Percentiles rank a stretch among this genome's conserved stretches.
Conservation (phyloP, 306 rosid species). For the Casuarina equisetifolia region DNA sequence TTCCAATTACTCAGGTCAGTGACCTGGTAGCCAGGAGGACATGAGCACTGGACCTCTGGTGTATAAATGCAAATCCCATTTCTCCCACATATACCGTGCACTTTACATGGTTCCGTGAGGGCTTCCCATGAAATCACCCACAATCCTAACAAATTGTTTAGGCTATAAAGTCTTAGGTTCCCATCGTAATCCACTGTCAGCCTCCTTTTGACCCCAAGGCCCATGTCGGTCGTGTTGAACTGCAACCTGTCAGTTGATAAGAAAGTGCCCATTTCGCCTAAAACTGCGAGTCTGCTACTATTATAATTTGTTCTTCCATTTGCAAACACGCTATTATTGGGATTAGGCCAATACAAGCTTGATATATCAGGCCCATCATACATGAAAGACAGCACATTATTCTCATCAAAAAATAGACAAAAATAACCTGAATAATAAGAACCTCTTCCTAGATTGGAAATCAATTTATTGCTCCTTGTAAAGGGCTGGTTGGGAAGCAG, state of each 20-base stretch:
- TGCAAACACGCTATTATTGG: background rate
- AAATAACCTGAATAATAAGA: too few species aligned
- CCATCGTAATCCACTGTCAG: background rate
- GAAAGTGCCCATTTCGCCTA: background rate
- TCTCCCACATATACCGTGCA: background rate
- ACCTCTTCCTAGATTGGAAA: background rate
- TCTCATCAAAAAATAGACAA: too few species aligned
- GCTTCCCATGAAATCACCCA: background rate
- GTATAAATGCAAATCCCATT: background rate
- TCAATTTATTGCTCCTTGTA: constrained; percentile 8
- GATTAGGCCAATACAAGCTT: background rate
- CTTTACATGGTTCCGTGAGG: background rate
- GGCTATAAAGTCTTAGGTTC: background rate
- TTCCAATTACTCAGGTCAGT: background rate
- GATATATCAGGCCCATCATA: background rate
- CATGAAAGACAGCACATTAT: too few species aligned
- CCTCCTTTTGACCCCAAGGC: background rate
- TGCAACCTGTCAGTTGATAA: background rate
- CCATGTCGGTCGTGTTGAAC: background rate
- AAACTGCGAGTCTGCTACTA: constrained; percentile 1
- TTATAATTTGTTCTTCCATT: constrained; percentile 19
- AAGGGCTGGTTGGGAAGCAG: constrained; percentile 19
- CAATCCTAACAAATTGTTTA: background rate
- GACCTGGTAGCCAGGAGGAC: background rate
- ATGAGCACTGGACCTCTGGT: background rate